Evolutionary conservation across 345 rosid species (phyloP).

Genomic region (Erucastrum elatum): DNA sequence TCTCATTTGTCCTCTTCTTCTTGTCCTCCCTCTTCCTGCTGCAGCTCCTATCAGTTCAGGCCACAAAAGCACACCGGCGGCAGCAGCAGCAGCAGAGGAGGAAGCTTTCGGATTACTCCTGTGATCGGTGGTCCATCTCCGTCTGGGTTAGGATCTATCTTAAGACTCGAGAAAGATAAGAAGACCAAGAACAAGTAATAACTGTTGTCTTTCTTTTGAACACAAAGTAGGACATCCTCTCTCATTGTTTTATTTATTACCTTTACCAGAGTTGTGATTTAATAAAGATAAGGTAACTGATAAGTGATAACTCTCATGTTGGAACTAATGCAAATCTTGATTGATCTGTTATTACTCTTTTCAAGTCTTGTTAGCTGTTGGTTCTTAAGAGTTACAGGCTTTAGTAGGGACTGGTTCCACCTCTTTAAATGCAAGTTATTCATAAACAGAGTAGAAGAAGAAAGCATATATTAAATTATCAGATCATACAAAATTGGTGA

Average conservation of each 20-base stretch:
- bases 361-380: background rate
- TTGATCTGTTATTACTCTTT: background rate
- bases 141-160: slow-evolving; percentile 61
- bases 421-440: background rate
- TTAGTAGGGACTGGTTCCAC: background rate
- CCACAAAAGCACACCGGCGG: slow-evolving; percentile 54
- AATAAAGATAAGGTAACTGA: background rate
- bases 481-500: slow-evolving; percentile 3
- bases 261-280: background rate
- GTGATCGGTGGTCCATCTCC: slow-evolving; percentile 70
- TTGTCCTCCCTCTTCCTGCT: slow-evolving; percentile 31
- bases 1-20: slow-evolving; percentile 34
- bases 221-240: slow-evolving; percentile 16
- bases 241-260: background rate
- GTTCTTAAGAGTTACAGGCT: background rate
- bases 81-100: slow-evolving; percentile 30
- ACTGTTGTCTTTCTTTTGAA: background rate
- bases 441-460: background rate
- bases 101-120: slow-evolving; percentile 52
- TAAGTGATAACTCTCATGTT: background rate
- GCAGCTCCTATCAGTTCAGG: slow-evolving; percentile 41
- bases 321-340: background rate
- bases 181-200: slow-evolving; percentile 40
- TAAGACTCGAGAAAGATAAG: slow-evolving; percentile 58
- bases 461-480: background rate